Evolutionary conservation across 2,329 filamentous ascomycete genomes (phyloP).

Genomic region (Curvularia hawaiiensis): DNA sequence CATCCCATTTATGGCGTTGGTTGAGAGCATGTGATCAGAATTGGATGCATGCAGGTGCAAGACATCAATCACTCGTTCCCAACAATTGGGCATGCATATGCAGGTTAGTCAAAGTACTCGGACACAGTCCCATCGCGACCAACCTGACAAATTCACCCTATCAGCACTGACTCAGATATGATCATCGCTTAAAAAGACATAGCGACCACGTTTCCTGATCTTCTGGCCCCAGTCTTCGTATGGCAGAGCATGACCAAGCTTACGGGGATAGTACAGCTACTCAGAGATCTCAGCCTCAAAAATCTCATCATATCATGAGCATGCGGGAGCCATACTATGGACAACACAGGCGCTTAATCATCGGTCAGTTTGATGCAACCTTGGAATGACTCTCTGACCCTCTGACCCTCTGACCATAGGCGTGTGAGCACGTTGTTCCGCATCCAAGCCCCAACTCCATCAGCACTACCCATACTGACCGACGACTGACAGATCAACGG

Average conservation of each 20-base stretch:
- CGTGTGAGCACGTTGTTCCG: conserved; percentile 3
- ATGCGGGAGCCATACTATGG: neutral
- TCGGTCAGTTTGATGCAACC: conserved; percentile 7
- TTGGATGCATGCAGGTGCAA: conserved; percentile 23
- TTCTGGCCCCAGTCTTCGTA: no score
- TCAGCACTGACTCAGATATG: neutral
- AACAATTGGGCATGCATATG: conserved; percentile 18
- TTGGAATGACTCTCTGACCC: conserved; percentile 1
- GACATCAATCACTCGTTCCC: conserved; percentile 9
- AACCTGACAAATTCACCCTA: conserved; percentile 5
- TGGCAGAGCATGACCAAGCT: neutral
- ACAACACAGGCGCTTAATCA: neutral
- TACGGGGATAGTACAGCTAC: neutral
- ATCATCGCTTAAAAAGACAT: neutral
- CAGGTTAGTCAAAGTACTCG: conserved; percentile 15
- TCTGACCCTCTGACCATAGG: neutral
- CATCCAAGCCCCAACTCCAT: neutral
- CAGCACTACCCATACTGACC: neutral
- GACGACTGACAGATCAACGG: neutral
- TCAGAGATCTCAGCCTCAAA: neutral
- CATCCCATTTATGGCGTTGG: conserved; percentile 6
- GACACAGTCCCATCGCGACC: conserved; percentile 6
- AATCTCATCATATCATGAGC: neutral
- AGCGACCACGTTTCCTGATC: neutral
- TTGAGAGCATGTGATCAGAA: conserved; percentile 21